These are phyloP conservation scores for Aspergillus sp. DNA, from an alignment of 2,329 filamentous ascomycete genomes.

Conservation along the genomic window DNA sequence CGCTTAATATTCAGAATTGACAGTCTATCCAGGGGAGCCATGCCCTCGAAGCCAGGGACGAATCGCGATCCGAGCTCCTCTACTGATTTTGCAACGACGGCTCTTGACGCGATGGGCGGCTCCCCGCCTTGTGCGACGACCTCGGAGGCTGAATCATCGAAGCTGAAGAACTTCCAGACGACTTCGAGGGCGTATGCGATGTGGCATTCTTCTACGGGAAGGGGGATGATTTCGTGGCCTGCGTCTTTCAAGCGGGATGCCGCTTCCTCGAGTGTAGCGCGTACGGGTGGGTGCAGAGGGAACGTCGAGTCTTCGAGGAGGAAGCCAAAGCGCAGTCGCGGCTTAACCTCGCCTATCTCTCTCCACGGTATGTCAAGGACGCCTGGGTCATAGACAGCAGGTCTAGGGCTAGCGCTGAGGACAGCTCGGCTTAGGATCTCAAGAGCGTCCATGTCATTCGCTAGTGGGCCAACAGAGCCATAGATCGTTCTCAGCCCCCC, in stretches of 20 bases:
- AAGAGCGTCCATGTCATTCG: constrained; percentile 19
- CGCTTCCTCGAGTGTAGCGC: neutral
- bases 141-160: constrained; percentile 24
- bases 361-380: constrained; percentile 34
- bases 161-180: constrained; percentile 28
- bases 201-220: constrained; percentile 27
- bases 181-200: constrained; percentile 26
- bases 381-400: constrained; percentile 26
- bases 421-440: constrained; percentile 22
- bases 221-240: constrained; percentile 7
- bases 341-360: neutral
- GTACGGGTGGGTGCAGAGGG: constrained; percentile 10
- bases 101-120: constrained; percentile 16
- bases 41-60: constrained; percentile 16
- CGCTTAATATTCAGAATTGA: constrained; percentile 31
- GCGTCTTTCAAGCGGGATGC: neutral
- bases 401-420: constrained; percentile 16
- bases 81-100: too few species aligned
- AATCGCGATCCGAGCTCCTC: constrained; percentile 18
- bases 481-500: constrained; percentile 23
- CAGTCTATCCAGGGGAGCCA: constrained; percentile 3
- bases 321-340: constrained; percentile 2
- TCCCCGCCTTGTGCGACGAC: constrained; percentile 25
- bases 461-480: constrained; percentile 6
- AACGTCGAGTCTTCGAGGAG: constrained; percentile 8